A percentile compares a stretch with the other conserved stretches of the same genome.
phyloP scores from a whole-genome alignment of 768 basidiomycete species.

The Hericium erinaceus region DNA sequence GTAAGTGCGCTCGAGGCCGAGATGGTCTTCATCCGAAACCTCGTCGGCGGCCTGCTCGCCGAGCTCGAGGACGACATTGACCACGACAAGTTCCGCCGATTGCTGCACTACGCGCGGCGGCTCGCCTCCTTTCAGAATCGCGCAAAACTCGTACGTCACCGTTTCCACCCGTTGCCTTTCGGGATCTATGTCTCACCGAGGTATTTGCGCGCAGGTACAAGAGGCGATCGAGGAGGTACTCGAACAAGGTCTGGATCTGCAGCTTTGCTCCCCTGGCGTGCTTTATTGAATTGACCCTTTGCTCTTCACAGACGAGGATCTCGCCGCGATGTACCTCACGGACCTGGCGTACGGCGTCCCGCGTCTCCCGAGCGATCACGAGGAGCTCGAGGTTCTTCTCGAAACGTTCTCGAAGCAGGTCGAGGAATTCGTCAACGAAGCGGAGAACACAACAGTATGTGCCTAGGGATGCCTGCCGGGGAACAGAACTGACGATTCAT shows the following conservation, averaged over 20 bases:
- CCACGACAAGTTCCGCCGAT: slow-evolving; percentile 84
- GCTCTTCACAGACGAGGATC: slow-evolving; percentile 66
- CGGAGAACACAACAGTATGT: slow-evolving; percentile 73
- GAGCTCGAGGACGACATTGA: slow-evolving; percentile 95
- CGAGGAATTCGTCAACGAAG: slow-evolving; percentile 92
- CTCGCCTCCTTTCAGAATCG: slow-evolving; percentile 86
- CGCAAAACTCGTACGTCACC: slow-evolving; percentile 58
- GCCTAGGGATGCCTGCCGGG: not conserved
- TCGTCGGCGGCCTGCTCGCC: slow-evolving; percentile 82
- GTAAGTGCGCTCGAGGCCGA: slow-evolving; percentile 91
- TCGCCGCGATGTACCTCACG: slow-evolving; percentile 91
- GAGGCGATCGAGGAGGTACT: slow-evolving; percentile 88
- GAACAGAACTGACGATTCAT: not conserved
- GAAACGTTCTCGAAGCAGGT: slow-evolving; percentile 95
- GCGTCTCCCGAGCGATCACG: slow-evolving; percentile 74
- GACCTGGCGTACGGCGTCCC: slow-evolving; percentile 60
- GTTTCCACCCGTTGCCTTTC: not conserved
- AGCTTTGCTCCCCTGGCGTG: not conserved
- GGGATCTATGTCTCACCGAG: not conserved
- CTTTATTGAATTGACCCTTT: not conserved
- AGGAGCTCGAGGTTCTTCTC: slow-evolving; percentile 87
- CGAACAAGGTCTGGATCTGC: slow-evolving; percentile 54
- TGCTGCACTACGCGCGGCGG: slow-evolving; percentile 87
- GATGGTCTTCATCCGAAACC: slow-evolving; percentile 87
- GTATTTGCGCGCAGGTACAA: slow-evolving; percentile 48